Evolutionary conservation across 2,329 filamentous ascomycete genomes (phyloP), one percentile per base, ranked within the genome.

Genomic region (Arachnopeziza araneosa): DNA sequence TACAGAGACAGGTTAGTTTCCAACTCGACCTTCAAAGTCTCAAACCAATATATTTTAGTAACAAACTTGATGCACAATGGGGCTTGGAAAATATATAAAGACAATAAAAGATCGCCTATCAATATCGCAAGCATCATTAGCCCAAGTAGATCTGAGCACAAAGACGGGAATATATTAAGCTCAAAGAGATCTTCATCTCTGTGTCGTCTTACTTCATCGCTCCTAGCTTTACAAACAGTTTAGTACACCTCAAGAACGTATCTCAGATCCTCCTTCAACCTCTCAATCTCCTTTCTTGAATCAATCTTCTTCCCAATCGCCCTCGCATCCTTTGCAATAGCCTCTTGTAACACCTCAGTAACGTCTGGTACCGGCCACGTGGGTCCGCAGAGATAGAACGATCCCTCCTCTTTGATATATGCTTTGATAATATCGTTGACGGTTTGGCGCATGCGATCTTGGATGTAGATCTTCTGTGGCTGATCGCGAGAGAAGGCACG

Each of bases 291-390:
- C 82, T 93, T 93, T 69, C 82, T 81, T 2, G 88, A 79, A 72
- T 96, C 92, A 50, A 96, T 82, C 86, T 93, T 97, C 80, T 88
- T 91, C 59, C 85, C 85, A 64, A 75, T 79, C 54, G 75, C 76
- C 80, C 85, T 86, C 53, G 87, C 90, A 71, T 96, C 89, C 32
- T 80, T 78, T 54, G 85, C 85, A 68, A 98, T 91, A 23, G 93
- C 93, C 81, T 99, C 95, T 82, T 96, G 87, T 60, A 99, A 78
- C 63, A 99, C 95, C 67, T 87, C 87, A 0, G 93, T 97, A 57
- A 99, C 93, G 77, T 99, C 95, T 7, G 95, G 95, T 58, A 99
- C 95, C 14, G 95, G 95, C 95, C 95, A 99, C 1, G 95, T 99
- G 30, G 95, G 95, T 52, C 95, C 95, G 74, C 95, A 99, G 21